Base-by-base conservation (phyloP, 1,284 basidiomycete genomes). In the Pholiota adiposa region DNA sequence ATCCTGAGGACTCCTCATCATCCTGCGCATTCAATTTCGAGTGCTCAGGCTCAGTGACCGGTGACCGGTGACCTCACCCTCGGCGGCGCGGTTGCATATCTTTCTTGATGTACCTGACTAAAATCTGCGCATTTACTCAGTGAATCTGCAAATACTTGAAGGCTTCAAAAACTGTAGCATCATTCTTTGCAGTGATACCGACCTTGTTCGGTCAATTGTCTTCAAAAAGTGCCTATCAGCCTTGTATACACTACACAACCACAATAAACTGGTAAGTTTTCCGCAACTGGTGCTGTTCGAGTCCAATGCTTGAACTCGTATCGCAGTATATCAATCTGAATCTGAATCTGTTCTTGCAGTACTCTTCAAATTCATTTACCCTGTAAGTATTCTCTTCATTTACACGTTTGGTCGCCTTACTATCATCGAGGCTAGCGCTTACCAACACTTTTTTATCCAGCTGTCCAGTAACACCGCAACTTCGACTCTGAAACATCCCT, bases 381-480 rank as follows among this genome's bases (percentile, higher is more conserved):
- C 19, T 25, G 31, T n/a, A n/a, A n/a, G 16, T 44, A 8, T 44
- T 41, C 54, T 19, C 53, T 51, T 49, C 34, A 23, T 19, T 50
- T 36, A 53, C 51, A 44, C 40, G 19, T 43, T 43, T 43, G 21
- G 12, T 40, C 40, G 29, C 25, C 36, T 33, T 51, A 31, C 29
- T 31, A 51, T 58, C 50, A 48, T 52, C 36, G 29, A 38, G 38
- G 19, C 6, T 36, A 34, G 34, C 23, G 46, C 46, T 49, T 49
- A n/a, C 25, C 4, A 49, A 48, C 50, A n/a, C 40, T 50, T 60
- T 54, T 54, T 61, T 57, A 58, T 67, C 61, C 60, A 59, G 58
- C 40, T 64, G 58, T 53, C 68, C 74, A 73, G 66, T 68, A 73
- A 71, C 72, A 69, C 62, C 63, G 59, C 62, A 21, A n/a, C 8